A percentile compares a stretch with the other conserved stretches of the same genome.
phyloP scores from a whole-genome alignment of 305 asterid species.

The Solanum hybrid region DNA sequence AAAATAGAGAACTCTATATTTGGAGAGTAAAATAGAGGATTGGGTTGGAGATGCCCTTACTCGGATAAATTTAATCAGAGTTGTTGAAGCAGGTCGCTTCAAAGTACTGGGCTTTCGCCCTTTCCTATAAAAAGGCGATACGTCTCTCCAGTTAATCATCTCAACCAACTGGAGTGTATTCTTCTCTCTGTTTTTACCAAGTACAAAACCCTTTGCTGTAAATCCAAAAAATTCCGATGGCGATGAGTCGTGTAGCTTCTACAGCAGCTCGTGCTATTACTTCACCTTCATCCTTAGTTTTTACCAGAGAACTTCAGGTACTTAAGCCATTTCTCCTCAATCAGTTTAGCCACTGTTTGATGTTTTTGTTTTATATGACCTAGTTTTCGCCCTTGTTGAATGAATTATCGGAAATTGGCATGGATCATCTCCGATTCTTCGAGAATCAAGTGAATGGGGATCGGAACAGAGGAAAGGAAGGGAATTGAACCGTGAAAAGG shows the following conservation, averaged over 20 bases:
- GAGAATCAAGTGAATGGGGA: background rate
- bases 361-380: background rate
- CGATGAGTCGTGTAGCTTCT: slow-evolving; percentile 67
- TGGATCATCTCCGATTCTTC: background rate
- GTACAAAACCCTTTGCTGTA: background rate
- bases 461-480: background rate
- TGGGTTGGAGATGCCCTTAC: background rate
- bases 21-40: too few relatives aligned
- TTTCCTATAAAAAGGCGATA: background rate
- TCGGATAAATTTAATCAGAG: background rate
- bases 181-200: background rate
- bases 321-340: background rate
- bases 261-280: slow-evolving; percentile 57
- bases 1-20: too few relatives aligned
- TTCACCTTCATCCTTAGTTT: slow-evolving; percentile 29
- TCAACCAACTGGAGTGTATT: background rate
- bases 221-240: slow-evolving; percentile 26
- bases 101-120: background rate
- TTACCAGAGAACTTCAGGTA: slow-evolving; percentile 60
- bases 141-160: background rate
- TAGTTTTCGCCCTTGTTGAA: background rate
- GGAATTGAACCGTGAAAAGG: background rate
- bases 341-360: background rate
- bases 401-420: background rate
- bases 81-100: background rate